Evolutionary conservation across 2,329 filamentous ascomycete genomes (phyloP).

Genomic region (Colletotrichum sp.): DNA sequence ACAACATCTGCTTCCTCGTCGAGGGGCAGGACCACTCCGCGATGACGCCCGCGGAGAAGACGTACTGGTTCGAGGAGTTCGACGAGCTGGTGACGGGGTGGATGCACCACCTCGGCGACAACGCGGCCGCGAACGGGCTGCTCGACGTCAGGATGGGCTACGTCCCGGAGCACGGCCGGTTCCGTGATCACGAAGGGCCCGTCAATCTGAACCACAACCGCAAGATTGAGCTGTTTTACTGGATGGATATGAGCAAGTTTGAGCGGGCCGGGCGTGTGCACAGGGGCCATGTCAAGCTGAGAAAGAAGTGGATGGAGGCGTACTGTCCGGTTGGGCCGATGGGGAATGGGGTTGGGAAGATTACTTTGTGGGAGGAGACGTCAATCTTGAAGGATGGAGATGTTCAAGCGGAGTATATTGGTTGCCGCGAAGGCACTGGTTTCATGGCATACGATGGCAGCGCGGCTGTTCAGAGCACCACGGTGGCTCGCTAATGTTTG

Average conservation of each 20-base stretch:
- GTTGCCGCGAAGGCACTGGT: neutral
- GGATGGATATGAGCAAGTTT: neutral
- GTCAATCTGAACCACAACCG: neutral
- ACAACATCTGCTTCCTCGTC: neutral
- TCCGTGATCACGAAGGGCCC: neutral
- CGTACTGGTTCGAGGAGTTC: neutral
- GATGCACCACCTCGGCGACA: neutral
- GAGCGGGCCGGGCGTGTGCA: neutral
- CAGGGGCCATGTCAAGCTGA: neutral
- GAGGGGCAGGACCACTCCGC: neutral
- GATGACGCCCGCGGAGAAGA: neutral
- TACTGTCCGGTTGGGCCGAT: neutral
- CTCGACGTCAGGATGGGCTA: neutral
- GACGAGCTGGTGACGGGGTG: neutral
- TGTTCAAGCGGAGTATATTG: neutral
- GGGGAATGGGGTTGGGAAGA: neutral
- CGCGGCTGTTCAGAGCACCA: accelerated
- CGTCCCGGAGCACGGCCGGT: neutral
- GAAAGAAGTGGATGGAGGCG: neutral
- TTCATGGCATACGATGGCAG: neutral
- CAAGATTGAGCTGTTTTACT: neutral
- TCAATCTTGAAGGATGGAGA: neutral
- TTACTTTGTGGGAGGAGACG: neutral
- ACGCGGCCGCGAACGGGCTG: neutral
- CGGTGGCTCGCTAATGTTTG: neutral